Evolutionary conservation across 192 early-diverging fungal species (phyloP).

Genomic region (Coemansia sp.): DNA sequence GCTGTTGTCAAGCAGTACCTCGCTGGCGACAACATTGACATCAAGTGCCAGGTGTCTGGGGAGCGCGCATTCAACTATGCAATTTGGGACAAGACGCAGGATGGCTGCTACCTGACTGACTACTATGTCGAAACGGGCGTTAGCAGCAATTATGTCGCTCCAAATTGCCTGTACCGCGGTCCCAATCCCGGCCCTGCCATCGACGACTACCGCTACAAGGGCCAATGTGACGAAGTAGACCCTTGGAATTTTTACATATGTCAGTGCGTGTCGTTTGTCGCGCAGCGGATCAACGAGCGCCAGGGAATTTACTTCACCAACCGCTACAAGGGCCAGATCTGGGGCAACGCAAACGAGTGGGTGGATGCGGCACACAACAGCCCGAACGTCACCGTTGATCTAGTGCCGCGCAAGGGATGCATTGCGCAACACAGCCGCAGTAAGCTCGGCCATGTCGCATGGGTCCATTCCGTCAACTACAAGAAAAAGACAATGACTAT

Average conservation of each 20-base stretch:
- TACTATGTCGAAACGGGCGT: conserved; percentile 32
- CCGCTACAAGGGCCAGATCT: conserved; percentile 32
- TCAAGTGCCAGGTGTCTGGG: conserved; percentile 31
- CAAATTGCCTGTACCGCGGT: conserved; percentile 13
- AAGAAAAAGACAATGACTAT: conserved; percentile 18
- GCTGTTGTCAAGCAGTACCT: conserved; percentile 31
- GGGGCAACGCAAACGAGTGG: conserved; percentile 48
- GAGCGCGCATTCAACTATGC: conserved; percentile 25
- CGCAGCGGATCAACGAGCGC: conserved; percentile 45
- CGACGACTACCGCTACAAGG: conserved; percentile 41
- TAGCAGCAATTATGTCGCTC: conserved; percentile 4
- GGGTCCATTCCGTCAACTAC: conserved; percentile 31
- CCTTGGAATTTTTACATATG: conserved; percentile 46
- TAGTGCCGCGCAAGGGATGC: conserved; percentile 13
- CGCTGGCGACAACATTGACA: conserved; percentile 17
- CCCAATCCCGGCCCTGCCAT: conserved; percentile 19
- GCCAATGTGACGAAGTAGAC: conserved; percentile 30
- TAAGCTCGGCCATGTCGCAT: conserved; percentile 32
- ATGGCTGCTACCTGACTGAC: conserved; percentile 36
- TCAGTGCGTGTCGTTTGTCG: conserved; percentile 48
- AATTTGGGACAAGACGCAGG: conserved; percentile 45
- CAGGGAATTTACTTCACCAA: conserved; percentile 39
- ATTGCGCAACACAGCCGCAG: conserved; percentile 32
- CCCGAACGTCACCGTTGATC: conserved; percentile 21
- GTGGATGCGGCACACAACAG: conserved; percentile 27